A percentile compares a stretch with the other conserved stretches of the same genome.
phyloP scores from a whole-genome alignment of 371 early-diverging fungal genomes.

The Mucor velutinosus region DNA sequence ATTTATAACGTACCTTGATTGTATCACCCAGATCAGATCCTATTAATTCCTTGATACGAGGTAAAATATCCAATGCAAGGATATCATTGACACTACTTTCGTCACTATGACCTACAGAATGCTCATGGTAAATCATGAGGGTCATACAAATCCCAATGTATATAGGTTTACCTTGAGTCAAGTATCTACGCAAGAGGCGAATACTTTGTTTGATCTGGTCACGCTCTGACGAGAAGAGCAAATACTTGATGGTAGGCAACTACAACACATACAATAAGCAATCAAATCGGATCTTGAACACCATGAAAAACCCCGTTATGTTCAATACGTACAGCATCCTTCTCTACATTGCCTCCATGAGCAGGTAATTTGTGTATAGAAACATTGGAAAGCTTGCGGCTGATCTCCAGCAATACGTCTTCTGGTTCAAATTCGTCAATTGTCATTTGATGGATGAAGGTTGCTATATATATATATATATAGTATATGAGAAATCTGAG shows the following conservation, averaged over 20 bases:
- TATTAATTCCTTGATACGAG: conserved; percentile 38
- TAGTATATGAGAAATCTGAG: background rate
- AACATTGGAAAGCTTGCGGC: conserved; percentile 47
- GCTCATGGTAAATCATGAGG: background rate
- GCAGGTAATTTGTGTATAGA: conserved; percentile 27
- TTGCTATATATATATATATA: background rate
- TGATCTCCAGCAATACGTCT: conserved; percentile 38
- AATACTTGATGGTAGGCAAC: conserved; percentile 27
- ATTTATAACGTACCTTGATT: conserved; percentile 31
- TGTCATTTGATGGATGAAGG: conserved; percentile 27
- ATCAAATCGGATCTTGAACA: conserved; percentile 17
- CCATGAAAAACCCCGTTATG: conserved; percentile 4
- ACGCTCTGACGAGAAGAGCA: conserved; percentile 23
- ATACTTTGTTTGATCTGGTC: conserved; percentile 29
- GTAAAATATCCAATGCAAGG: conserved; percentile 34
- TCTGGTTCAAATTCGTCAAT: conserved; percentile 48
- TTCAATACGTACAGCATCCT: conserved; percentile 23
- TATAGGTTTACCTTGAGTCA: conserved; percentile 40
- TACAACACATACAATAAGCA: background rate
- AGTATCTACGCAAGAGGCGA: conserved; percentile 36
- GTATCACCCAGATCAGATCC: conserved; percentile 12
- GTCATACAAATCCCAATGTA: background rate
- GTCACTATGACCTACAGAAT: conserved; percentile 16
- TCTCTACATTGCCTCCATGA: conserved; percentile 25
- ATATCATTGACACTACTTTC: conserved; percentile 33